Evolutionary conservation across 148 eudicot species (phyloP).

Genomic region (Heliamphora exappendiculata): DNA sequence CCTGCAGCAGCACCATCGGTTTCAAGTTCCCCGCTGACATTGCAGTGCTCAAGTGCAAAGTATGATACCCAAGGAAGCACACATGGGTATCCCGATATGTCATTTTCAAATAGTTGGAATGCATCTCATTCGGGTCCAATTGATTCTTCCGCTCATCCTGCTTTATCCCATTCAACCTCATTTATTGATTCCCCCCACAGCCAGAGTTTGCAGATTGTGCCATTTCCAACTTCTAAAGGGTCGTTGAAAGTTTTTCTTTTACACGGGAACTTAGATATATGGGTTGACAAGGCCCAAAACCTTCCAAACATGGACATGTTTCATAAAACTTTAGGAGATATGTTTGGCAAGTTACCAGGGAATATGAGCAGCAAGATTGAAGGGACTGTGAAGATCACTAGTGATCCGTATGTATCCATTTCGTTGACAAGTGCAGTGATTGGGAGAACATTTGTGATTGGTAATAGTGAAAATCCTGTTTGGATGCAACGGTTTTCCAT

Average conservation of each 20-base stretch:
- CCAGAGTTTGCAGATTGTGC: slow-evolving; percentile 43
- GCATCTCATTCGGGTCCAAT: slow-evolving; percentile 17
- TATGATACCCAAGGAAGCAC: slow-evolving; percentile 23
- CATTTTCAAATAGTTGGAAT: slow-evolving; percentile 19
- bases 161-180: slow-evolving; percentile 21
- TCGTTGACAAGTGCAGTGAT: slow-evolving; percentile 56
- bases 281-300: slow-evolving; percentile 64
- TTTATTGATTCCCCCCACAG: slow-evolving; percentile 22
- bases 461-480: slow-evolving; percentile 73
- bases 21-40: slow-evolving; percentile 16
- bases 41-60: slow-evolving; percentile 24
- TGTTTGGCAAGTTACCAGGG: slow-evolving; percentile 57
- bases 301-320: slow-evolving; percentile 97
- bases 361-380: slow-evolving; percentile 43
- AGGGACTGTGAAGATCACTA: slow-evolving; percentile 62
- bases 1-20: slow-evolving; percentile 32
- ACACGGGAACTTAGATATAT: slow-evolving; percentile 83
- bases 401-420: slow-evolving; percentile 89
- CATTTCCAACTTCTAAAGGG: slow-evolving; percentile 33
- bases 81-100: slow-evolving; percentile 23
- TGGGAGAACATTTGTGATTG: slow-evolving; percentile 79
- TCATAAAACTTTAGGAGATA: slow-evolving; percentile 71
- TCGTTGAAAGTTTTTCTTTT: slow-evolving; percentile 66
- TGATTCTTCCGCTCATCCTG: slow-evolving; percentile 13
- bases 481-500: slow-evolving; percentile 78